phyloP scores from a whole-genome alignment of 2,329 filamentous ascomycete species.

The Colletotrichum spinosum region DNA sequence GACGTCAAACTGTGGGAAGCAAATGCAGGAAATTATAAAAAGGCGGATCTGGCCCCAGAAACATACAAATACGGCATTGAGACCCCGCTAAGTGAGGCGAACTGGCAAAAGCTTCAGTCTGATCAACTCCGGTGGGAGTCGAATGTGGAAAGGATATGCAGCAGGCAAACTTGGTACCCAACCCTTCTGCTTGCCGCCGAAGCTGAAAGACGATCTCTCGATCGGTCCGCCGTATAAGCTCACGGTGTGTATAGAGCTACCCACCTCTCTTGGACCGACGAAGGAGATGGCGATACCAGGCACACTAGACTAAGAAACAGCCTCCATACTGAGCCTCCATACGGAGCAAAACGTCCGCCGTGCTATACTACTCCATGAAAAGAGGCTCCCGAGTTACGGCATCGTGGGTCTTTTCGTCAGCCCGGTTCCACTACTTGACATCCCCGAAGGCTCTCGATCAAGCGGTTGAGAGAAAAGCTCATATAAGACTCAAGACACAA shows the following conservation, averaged over 20 bases:
- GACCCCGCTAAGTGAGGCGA: background rate
- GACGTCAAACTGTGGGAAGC: conserved; percentile 13
- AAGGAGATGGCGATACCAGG: background rate
- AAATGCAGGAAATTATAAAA: background rate
- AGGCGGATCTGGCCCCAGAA: background rate
- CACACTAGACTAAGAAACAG: background rate
- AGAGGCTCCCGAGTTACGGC: background rate
- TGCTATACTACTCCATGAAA: background rate
- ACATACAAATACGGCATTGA: background rate
- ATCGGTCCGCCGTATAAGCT: conserved; percentile 19
- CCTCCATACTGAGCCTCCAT: background rate
- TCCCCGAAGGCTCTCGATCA: conserved; percentile 6
- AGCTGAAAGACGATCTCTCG: conserved; percentile 4
- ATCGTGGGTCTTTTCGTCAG: conserved; percentile 14
- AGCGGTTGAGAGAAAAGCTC: background rate
- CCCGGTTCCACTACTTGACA: background rate
- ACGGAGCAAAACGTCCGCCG: conserved; percentile 23
- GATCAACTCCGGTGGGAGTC: background rate
- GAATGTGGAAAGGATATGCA: background rate
- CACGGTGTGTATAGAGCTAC: background rate
- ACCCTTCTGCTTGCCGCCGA: background rate
- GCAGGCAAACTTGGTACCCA: background rate
- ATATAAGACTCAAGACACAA: background rate
- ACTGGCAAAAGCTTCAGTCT: background rate
- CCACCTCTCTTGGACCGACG: background rate